phyloP scores from a whole-genome alignment of 1,284 basidiomycete genomes.

The Sporisorium scitamineum region DNA sequence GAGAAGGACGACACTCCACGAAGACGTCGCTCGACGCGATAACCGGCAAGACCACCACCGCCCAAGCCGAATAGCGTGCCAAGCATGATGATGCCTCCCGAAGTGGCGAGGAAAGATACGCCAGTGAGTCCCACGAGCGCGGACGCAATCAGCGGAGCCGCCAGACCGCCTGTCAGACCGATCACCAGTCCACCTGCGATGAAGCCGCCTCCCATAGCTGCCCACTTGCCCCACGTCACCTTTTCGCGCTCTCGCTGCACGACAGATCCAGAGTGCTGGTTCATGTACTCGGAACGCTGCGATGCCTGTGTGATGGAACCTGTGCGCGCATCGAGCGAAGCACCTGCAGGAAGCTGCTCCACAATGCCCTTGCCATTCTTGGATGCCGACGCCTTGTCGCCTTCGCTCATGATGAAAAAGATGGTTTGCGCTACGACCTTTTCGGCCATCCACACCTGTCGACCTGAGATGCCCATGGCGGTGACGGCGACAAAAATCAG shows the following conservation, averaged over 20 bases:
- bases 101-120: constrained; percentile 57
- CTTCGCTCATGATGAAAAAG: constrained; percentile 61
- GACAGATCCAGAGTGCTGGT: constrained; percentile 47
- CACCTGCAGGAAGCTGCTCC: constrained; percentile 40
- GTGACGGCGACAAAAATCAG: constrained; percentile 58
- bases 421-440: constrained; percentile 63
- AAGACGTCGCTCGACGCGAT: constrained; percentile 56
- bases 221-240: constrained; percentile 59
- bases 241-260: constrained; percentile 56
- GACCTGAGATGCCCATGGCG: constrained; percentile 52
- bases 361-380: constrained; percentile 55
- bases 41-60: constrained; percentile 64
- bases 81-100: constrained; percentile 61
- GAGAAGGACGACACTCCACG: constrained; percentile 51
- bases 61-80: constrained; percentile 63
- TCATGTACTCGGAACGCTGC: constrained; percentile 60
- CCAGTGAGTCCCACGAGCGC: constrained; percentile 62
- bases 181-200: constrained; percentile 59
- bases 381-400: constrained; percentile 42
- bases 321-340: constrained; percentile 41
- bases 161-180: constrained; percentile 61
- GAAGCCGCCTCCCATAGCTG: constrained; percentile 58
- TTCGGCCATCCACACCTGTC: constrained; percentile 57
- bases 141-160: constrained; percentile 61
- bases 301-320: constrained; percentile 37